Base-by-base conservation (phyloP, 2,329 filamentous ascomycete genomes). In the Sporothrix brunneoviolacea region DNA sequence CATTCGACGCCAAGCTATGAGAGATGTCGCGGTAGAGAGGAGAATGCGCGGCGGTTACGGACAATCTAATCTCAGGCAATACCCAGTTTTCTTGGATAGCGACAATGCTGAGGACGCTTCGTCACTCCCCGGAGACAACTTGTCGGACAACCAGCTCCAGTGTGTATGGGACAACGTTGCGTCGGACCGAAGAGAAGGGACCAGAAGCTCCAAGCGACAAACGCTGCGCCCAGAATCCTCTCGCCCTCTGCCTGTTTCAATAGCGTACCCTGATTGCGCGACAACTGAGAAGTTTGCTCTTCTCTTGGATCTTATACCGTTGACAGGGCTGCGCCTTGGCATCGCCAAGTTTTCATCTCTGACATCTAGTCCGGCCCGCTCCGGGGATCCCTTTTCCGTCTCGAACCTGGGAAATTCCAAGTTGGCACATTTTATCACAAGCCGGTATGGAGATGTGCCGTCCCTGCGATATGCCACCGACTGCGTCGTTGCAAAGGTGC, bases 1-100 rank as follows among this genome's bases (percentile, higher is more conserved):
- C 9, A 45, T 45, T 21, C 42, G 42, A 12, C 42, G 42, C n/a
- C 42, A 45, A 13, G 42, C 42, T 2, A 45, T 45, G 42, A 30
- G 33, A n/a, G 42, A 45, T 12, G 42, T 45, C 8, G 42, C 32
- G 19, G 10, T 45, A 3, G 42, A 45, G 8, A 19, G 42, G 8
- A 30, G 42, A 8, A 4, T 32, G 1, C 42, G 42, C 42, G 32
- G 32, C 21, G 18, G n/a, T 21, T 45, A 45, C 15, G 42, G 42
- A 3, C 19, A 45, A 16, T 18, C 42, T 3, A 45, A 36, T 12
- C 15, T 18, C 15, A 8, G 32, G 8, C 42, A 45, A n/a, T 30
- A 36, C 32, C 32, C 42, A 30, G 12, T 36, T 9, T 45, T 36
- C 28, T 19, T 18, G n/a, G n/a, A n/a, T n/a, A n/a, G n/a, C n/a